These are phyloP conservation scores for Mycena kentingensis DNA, from an alignment of 768 basidiomycete genomes.

Conservation along the genomic window DNA sequence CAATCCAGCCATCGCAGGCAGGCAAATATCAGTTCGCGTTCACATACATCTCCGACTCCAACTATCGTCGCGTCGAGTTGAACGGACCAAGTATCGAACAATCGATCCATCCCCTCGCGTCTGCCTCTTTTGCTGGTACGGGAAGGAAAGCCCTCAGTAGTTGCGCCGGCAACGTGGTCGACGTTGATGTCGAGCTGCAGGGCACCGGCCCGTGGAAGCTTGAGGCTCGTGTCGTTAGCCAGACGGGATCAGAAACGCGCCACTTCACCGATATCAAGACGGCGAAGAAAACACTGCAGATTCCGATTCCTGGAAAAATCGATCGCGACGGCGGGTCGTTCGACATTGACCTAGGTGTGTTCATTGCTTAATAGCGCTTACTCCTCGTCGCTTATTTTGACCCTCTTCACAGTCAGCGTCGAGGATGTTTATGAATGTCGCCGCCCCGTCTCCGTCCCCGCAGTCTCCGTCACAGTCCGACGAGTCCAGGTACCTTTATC, in stretches of 20 bases:
- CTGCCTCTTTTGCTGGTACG: slow-evolving; percentile 65
- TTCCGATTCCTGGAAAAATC: slow-evolving; percentile 69
- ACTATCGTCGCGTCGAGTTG: slow-evolving; percentile 78
- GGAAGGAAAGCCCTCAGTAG: slow-evolving; percentile 64
- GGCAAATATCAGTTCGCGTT: slow-evolving; percentile 89
- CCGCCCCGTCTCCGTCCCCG: slow-evolving; percentile 71
- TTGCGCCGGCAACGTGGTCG: slow-evolving; percentile 76
- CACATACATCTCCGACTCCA: slow-evolving; percentile 73
- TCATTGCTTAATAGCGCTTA: neutral
- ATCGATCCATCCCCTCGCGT: slow-evolving; percentile 85
- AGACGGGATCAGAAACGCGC: slow-evolving; percentile 62
- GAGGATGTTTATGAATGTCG: slow-evolving; percentile 90
- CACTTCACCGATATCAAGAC: slow-evolving; percentile 56
- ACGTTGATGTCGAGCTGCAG: slow-evolving; percentile 82
- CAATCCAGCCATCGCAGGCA: slow-evolving; percentile 83
- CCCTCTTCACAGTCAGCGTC: slow-evolving; percentile 62
- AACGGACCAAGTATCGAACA: slow-evolving; percentile 81
- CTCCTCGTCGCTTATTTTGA: slow-evolving; percentile 14
- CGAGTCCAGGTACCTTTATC: slow-evolving; percentile 59
- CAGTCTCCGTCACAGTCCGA: slow-evolving; percentile 81
- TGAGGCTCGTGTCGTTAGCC: slow-evolving; percentile 78
- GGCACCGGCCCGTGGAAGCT: slow-evolving; percentile 92
- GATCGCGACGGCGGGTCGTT: slow-evolving; percentile 72
- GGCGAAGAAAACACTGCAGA: slow-evolving; percentile 53
- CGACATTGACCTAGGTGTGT: slow-evolving; percentile 74